Evolutionary conservation across 495 filamentous ascomycete species (phyloP).

Genomic region (Penicillium fimorum): DNA sequence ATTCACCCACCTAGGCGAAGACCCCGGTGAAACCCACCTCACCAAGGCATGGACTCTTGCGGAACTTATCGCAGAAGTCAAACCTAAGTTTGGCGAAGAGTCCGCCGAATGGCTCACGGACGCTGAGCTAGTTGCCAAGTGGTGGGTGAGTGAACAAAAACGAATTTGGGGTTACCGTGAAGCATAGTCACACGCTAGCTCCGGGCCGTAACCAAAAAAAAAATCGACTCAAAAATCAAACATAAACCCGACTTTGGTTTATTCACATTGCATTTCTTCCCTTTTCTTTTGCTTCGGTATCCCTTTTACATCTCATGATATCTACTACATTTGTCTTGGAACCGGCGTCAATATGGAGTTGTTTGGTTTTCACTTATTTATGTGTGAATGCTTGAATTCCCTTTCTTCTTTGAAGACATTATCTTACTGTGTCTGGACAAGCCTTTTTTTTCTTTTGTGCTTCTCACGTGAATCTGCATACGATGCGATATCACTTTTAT

Average conservation of each 20-base stretch:
- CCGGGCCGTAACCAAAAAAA: not conserved
- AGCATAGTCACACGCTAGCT: constrained; percentile 8
- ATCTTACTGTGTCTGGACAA: not conserved
- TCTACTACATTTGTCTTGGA: not conserved
- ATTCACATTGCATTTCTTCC: not conserved
- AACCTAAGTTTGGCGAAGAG: constrained; percentile 30
- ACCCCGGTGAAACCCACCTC: constrained; percentile 37
- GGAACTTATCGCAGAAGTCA: constrained; percentile 25
- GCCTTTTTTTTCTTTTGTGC: not conserved
- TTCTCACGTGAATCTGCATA: not conserved
- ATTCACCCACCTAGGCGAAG: constrained; percentile 37
- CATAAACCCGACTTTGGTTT: not conserved
- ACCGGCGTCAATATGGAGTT: constrained; percentile 2
- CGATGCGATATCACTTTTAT: not conserved
- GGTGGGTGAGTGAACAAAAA: constrained; percentile 41
- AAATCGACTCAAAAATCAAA: not conserved
- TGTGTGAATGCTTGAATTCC: not conserved
- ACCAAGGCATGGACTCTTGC: constrained; percentile 30
- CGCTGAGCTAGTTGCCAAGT: constrained; percentile 38
- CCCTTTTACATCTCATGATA: constrained; percentile 5
- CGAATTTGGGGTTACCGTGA: constrained; percentile 43
- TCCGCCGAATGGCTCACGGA: constrained; percentile 38
- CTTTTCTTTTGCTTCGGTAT: not conserved
- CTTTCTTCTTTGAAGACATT: not conserved
- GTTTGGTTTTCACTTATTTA: not conserved